Evolutionary conservation across 2,329 filamentous ascomycete species (phyloP).

Genomic region (Scolecobasidium constrictum): DNA sequence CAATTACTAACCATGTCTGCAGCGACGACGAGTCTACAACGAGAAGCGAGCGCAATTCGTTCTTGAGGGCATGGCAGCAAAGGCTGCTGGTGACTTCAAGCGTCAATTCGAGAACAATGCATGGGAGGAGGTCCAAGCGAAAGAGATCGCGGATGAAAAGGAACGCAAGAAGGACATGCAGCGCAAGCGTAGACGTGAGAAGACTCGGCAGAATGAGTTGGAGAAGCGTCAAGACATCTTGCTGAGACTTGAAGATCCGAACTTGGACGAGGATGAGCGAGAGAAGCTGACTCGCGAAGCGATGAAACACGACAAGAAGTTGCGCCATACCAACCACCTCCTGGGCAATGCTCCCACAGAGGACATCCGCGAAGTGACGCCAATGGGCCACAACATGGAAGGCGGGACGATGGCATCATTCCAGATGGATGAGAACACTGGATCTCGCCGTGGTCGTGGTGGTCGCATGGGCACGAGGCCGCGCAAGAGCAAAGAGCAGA

Average conservation of each 20-base stretch:
- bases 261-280: constrained; percentile 66
- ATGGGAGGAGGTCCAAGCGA: constrained; percentile 75
- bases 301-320: constrained; percentile 85
- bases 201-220: constrained; percentile 79
- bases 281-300: constrained; percentile 74
- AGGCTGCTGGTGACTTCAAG: constrained; percentile 66
- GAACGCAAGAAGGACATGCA: constrained; percentile 99
- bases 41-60: constrained; percentile 45
- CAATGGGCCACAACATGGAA: constrained; percentile 69
- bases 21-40: constrained; percentile 50
- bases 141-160: constrained; percentile 88
- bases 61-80: constrained; percentile 56
- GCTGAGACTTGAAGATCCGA: constrained; percentile 63
- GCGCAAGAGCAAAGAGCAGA: constrained; percentile 77
- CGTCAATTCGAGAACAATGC: constrained; percentile 70
- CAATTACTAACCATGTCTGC: constrained; percentile 2
- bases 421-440: constrained; percentile 46
- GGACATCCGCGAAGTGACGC: constrained; percentile 61
- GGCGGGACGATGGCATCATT: constrained; percentile 81
- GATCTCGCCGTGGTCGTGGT: constrained; percentile 35
- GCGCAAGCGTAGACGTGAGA: constrained; percentile 87
- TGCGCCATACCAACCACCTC: constrained; percentile 77
- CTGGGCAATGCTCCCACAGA: constrained; percentile 66
- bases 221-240: constrained; percentile 75
- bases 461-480: constrained; percentile 48